phyloP scores from a whole-genome alignment of 164 flowering plant genomes.

The Vitis rupestris region DNA sequence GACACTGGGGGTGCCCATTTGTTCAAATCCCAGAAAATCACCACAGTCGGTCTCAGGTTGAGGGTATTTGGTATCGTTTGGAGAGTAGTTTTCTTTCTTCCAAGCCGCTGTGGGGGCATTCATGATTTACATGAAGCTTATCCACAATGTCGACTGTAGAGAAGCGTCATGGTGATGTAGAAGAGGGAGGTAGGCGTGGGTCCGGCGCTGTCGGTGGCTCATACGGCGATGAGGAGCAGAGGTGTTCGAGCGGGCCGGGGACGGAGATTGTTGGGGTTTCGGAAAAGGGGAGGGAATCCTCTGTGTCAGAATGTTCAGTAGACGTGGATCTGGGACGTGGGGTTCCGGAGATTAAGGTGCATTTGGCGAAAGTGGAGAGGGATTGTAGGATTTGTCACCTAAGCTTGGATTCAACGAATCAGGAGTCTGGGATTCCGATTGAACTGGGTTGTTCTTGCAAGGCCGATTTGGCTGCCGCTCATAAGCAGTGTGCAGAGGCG shows the following conservation, averaged over 20 bases:
- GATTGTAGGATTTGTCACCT: slow-evolving; percentile 74
- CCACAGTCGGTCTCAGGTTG: no score
- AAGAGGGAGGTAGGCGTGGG: background rate
- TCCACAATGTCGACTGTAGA: no score
- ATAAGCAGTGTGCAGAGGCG: slow-evolving; percentile 62
- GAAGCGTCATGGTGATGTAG: background rate
- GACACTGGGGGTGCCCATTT: no score
- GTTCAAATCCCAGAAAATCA: no score
- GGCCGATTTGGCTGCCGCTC: slow-evolving; percentile 75
- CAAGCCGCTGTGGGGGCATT: no score
- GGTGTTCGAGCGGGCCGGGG: slow-evolving; percentile 12
- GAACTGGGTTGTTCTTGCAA: slow-evolving; percentile 71
- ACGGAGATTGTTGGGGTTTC: slow-evolving; percentile 31
- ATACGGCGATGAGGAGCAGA: slow-evolving; percentile 6
- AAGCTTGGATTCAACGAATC: slow-evolving; percentile 45
- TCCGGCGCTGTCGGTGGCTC: slow-evolving; percentile 10
- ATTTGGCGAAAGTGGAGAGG: slow-evolving; percentile 41
- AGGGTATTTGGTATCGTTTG: no score
- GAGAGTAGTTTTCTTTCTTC: no score
- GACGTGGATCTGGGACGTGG: slow-evolving; percentile 51
- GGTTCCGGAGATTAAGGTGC: slow-evolving; percentile 21
- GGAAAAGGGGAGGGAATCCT: slow-evolving; percentile 33
- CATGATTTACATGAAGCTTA: no score
- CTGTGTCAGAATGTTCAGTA: slow-evolving; percentile 32
- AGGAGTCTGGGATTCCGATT: slow-evolving; percentile 46